Conservation (phyloP, 805 yeast genomes). For the Sugiyamaella lignohabitans region DNA sequence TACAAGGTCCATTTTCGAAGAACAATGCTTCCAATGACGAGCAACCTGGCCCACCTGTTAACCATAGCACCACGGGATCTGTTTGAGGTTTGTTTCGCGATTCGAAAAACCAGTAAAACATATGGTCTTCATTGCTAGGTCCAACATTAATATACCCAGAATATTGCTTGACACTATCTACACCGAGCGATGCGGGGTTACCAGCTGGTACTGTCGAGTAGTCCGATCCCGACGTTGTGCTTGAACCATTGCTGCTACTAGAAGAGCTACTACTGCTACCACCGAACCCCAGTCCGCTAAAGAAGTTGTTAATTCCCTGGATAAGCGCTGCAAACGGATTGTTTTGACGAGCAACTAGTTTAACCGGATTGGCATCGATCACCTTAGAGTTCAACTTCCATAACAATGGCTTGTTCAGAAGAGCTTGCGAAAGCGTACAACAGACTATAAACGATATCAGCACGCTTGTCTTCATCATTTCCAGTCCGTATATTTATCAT, state of each 20-base stretch:
- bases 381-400: no score
- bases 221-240: neutral
- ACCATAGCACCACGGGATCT: constrained; percentile 82
- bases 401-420: no score
- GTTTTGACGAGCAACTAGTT: neutral
- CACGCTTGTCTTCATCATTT: no score
- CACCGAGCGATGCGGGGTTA: constrained; percentile 40
- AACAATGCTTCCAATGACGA: constrained; percentile 80
- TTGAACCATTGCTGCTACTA: neutral
- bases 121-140: constrained; percentile 66
- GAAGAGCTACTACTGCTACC: neutral
- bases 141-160: constrained; percentile 78
- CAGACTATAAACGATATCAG: no score
- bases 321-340: neutral
- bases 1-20: constrained; percentile 80
- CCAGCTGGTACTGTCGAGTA: neutral
- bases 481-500: no score
- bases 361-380: no score
- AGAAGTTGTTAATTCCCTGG: neutral
- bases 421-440: no score
- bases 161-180: constrained; percentile 76
- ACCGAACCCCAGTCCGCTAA: neutral
- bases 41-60: constrained; percentile 95
- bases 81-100: constrained; percentile 80
- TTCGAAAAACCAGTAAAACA: constrained; percentile 80